Evolutionary conservation across 768 basidiomycete genomes (phyloP), one percentile per base, ranked within the genome.

Genomic region (Pseudohyphozyma bogoriensis): DNA sequence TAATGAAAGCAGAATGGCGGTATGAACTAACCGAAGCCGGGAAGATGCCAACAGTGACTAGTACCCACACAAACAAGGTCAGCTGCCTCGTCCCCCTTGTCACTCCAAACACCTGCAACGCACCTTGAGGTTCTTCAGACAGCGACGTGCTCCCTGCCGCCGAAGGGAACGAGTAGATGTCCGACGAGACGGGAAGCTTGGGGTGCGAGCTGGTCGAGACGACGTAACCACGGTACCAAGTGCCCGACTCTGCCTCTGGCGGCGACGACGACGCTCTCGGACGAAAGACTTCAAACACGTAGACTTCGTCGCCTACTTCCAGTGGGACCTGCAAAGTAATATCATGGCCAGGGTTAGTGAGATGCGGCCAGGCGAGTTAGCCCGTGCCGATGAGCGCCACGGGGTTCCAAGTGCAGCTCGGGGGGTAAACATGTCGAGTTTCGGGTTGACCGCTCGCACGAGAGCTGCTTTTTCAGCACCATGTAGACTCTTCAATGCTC

Each of bases 291-390:
- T 97, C 93, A 70, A 96, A 96, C 22, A 91, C 90, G 75, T 96
- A 96, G 36, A 97, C 84, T 72, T 96, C 92, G 73, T 95, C 92
- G 50, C 93, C 93, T 32, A 96, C 86, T 68, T 95, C 91, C 58
- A 97, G 80, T 9, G 85, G 62, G 42, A 73, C 68, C 70, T 75
- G 51, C 47, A 52, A 16, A 24, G 45, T 12, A 24, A 15, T 15
- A 28, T n/a, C 46, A 28, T n/a, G 24, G 51, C 15, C 12, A 22
- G 39, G 46, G 29, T 9, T 15, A 40, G 44, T 53, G 20, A 47
- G 33, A 18, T 31, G 47, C 8, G 28, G 46, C 24, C 45, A 3
- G 24, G 45, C 29, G n/a, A 12, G 22, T 8, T 12, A 10, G 42
- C 24, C 16, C 8, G 45, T 24, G 9, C 5, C 24, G 42, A 12